phyloP scores from a whole-genome alignment of 1,139 yeast species.

The Candida tropicalis region DNA sequence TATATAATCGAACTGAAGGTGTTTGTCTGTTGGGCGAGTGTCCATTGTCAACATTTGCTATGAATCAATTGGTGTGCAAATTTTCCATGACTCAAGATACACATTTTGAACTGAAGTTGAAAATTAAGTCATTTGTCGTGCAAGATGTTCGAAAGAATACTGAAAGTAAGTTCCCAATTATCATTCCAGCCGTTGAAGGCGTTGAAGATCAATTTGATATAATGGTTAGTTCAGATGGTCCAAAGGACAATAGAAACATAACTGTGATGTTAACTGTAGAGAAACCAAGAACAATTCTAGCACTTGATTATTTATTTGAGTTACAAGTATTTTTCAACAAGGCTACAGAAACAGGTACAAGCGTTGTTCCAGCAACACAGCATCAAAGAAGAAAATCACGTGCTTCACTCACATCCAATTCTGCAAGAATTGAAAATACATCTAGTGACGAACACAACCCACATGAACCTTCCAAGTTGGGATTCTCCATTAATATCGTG shows the following conservation, averaged over 20 bases:
- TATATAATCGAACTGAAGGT: constrained; percentile 60
- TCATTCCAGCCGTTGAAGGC: constrained; percentile 70
- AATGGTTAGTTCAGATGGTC: constrained; percentile 46
- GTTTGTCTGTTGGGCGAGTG: constrained; percentile 30
- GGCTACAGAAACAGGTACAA: constrained; percentile 7
- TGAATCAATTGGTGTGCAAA: constrained; percentile 58
- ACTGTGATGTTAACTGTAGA: constrained; percentile 68
- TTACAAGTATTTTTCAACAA: constrained; percentile 62
- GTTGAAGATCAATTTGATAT: constrained; percentile 75
- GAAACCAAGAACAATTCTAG: constrained; percentile 78
- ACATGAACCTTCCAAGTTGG: constrained; percentile 24
- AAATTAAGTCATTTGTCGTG: constrained; percentile 73
- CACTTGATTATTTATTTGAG: constrained; percentile 83
- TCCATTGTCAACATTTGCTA: constrained; percentile 61
- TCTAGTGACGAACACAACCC: neutral
- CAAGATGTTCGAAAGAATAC: constrained; percentile 67
- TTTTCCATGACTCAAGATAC: constrained; percentile 57
- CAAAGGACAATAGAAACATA: constrained; percentile 42
- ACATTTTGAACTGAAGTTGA: constrained; percentile 61
- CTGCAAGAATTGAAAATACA: neutral
- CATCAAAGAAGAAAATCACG: constrained; percentile 13
- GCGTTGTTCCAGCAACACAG: neutral
- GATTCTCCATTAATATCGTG: constrained; percentile 70
- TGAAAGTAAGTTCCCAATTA: constrained; percentile 72
- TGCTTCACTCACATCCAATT: constrained; percentile 7